A percentile compares a stretch with the other conserved stretches of the same genome.
Evolutionary conservation across 257 asterid species (phyloP).

Genomic region (Nicotiana sylvestris): DNA sequence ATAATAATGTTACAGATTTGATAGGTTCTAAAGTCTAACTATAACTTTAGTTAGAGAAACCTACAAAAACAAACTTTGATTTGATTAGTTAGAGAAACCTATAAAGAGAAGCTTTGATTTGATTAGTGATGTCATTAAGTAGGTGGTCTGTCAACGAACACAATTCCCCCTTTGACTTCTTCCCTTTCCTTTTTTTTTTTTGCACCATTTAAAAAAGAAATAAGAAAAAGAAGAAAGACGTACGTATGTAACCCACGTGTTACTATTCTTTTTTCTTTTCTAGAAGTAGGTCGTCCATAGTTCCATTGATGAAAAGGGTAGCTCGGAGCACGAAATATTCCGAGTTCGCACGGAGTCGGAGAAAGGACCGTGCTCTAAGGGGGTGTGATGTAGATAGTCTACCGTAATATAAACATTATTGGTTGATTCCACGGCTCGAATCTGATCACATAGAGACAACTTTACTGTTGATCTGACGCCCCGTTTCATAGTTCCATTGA

Average conservation of each 20-base stretch:
- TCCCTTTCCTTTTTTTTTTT: background rate
- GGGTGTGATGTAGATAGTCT: no score
- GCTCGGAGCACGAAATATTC: no score
- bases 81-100: background rate
- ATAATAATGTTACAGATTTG: background rate
- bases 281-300: no score
- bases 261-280: background rate
- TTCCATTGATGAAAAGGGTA: no score
- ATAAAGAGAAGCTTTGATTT: background rate
- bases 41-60: conserved; percentile 25
- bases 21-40: conserved; percentile 10
- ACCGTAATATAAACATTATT: no score
- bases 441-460: no score
- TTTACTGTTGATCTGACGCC: no score
- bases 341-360: accelerated
- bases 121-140: conserved; percentile 7
- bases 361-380: no score
- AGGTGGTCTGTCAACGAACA: conserved; percentile 11
- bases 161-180: background rate
- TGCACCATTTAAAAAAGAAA: background rate
- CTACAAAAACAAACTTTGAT: conserved; percentile 1
- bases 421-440: no score
- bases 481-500: no score
- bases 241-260: background rate
- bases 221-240: no score